Evolutionary conservation across 805 yeast genomes (phyloP), one percentile per base, ranked within the genome.

Genomic region (Pichia cephalocereana): DNA sequence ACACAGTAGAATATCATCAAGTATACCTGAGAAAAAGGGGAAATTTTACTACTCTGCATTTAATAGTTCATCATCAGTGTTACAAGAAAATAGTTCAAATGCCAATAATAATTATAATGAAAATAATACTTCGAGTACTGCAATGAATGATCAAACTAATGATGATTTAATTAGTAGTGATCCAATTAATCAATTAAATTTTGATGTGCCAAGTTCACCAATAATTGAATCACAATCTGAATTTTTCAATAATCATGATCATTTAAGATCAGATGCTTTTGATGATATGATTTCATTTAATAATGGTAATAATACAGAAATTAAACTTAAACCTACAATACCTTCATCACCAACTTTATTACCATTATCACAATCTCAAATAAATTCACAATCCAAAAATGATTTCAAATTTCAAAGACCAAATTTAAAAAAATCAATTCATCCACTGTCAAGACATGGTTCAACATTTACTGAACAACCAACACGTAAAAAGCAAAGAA

Each of bases 261-360:
- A 30, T 12, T 23, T 44, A 8, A 37, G 47, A 23, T 42, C 47
- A 7, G 46, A 48, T 37, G 45, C 46, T 8, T 40, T 45, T 38
- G 48, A 41, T 38, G 47, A 46, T 40, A 9, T 45, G n/a, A 17
- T 45, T 19, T n/a, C 48, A 11, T 17, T 40, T 6, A 44, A 40
- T 34, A 32, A 27, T 26, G 31, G 41, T 4, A n/a, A 17, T 5
- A 23, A 37, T 23, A 34, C n/a, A 7, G 37, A 34, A 34, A 34
- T 34, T 7, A 34, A 12, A 12, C 38, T 40, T 5, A 41, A 45
- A 17, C 46, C 54, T 7, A 41, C 50, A 9, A 45, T 59, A 12
- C 65, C 64, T 7, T 61, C 64, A 8, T 60, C 64, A 2, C 64
- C 66, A 17, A 58, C 63, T 1, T 15, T 53, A 12, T 44, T 53